These are phyloP conservation scores for Ogataea paradorogensis DNA, from an alignment of 805 yeast genomes.

Conservation along the genomic window DNA sequence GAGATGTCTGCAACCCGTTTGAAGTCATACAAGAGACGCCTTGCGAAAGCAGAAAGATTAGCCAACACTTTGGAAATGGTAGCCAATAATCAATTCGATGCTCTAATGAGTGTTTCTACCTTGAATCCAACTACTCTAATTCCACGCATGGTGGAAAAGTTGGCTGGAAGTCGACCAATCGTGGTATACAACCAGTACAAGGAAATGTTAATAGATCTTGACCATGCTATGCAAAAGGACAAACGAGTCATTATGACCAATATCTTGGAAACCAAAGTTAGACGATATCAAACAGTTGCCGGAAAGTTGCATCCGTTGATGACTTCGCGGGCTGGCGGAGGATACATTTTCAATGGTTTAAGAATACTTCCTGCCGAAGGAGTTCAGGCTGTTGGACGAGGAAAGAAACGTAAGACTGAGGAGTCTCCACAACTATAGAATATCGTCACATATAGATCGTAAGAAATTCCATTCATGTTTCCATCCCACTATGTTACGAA, in stretches of 20 bases:
- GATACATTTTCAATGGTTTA: conserved; percentile 75
- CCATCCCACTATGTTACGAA: conserved; percentile 69
- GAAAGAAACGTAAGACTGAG: conserved; percentile 41
- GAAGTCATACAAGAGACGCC: conserved; percentile 64
- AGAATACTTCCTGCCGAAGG: conserved; percentile 70
- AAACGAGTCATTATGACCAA: conserved; percentile 77
- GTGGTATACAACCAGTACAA: conserved; percentile 80
- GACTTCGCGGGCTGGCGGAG: conserved; percentile 93
- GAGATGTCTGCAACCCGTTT: conserved; percentile 58
- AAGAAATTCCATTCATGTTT: conserved; percentile 19
- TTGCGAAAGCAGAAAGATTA: conserved; percentile 52
- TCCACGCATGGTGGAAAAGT: conserved; percentile 54
- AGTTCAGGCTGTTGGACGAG: conserved; percentile 68
- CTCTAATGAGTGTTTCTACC: conserved; percentile 68
- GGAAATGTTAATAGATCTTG: conserved; percentile 73
- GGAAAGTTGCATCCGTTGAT: conserved; percentile 93
- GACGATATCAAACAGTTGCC: conserved; percentile 88
- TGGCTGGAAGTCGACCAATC: conserved; percentile 85
- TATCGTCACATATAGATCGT: conserved; percentile 16
- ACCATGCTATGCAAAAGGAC: conserved; percentile 64
- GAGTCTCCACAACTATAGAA: conserved; percentile 9
- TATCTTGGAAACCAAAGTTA: conserved; percentile 74
- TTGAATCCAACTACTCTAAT: conserved; percentile 65
- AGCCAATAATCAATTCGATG: conserved; percentile 62
- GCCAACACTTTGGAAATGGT: conserved; percentile 51